Percentiles rank a stretch among this genome's conserved stretches.
Evolutionary conservation across 1,284 basidiomycete genomes (phyloP).

Genomic region (Cutaneotrichosporon cutaneum): DNA sequence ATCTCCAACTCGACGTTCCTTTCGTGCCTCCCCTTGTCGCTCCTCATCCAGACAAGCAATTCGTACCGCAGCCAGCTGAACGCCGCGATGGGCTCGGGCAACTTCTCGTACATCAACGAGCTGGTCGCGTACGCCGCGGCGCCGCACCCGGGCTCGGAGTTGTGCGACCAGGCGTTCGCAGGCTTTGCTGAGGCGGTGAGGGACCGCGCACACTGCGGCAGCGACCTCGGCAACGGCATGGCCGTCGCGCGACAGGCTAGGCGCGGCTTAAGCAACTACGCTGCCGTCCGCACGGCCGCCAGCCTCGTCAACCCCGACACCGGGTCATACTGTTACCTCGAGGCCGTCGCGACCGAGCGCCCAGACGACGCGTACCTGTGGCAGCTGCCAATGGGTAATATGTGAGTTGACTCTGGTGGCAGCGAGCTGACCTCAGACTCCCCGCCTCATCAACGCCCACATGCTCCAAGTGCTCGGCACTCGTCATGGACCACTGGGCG

Average conservation of each 20-base stretch:
- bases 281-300: constrained; percentile 40
- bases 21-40: constrained; percentile 70
- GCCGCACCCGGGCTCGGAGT: constrained; percentile 25
- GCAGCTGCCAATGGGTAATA: constrained; percentile 41
- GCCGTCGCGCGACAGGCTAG: constrained; percentile 32
- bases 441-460: constrained; percentile 42
- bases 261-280: constrained; percentile 46
- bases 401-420: constrained; percentile 34
- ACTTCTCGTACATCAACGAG: constrained; percentile 64
- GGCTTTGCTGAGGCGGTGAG: constrained; percentile 26
- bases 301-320: constrained; percentile 36
- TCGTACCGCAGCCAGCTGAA: constrained; percentile 54
- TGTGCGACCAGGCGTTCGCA: constrained; percentile 38
- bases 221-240: constrained; percentile 34
- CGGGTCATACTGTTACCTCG: constrained; percentile 48
- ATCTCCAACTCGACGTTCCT: constrained; percentile 62
- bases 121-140: constrained; percentile 55
- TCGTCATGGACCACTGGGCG: constrained; percentile 40
- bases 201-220: constrained; percentile 39
- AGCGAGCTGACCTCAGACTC: constrained; percentile 27
- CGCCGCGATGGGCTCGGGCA: constrained; percentile 59
- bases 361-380: constrained; percentile 53
- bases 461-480: constrained; percentile 46
- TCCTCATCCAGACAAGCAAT: constrained; percentile 63
- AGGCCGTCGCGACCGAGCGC: constrained; percentile 33